These are phyloP conservation scores for Daedaleopsis sinensis DNA, from an alignment of 768 basidiomycete genomes.

Conservation along the genomic window DNA sequence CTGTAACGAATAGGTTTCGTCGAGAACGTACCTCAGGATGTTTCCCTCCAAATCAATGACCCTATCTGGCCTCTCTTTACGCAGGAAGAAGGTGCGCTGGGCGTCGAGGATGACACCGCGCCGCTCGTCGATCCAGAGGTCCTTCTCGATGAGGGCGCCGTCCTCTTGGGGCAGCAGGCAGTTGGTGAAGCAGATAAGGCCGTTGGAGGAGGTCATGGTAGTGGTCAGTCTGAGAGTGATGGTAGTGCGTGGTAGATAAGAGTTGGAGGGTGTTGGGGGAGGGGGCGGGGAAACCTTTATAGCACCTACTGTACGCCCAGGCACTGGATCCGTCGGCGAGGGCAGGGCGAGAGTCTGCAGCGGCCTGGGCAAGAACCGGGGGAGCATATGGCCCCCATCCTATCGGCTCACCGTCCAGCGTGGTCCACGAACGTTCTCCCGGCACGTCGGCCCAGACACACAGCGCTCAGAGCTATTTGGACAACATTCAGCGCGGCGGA, in stretches of 20 bases:
- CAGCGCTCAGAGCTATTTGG: neutral
- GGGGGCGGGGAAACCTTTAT: neutral
- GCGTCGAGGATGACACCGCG: constrained; percentile 77
- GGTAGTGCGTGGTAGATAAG: neutral
- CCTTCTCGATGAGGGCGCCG: constrained; percentile 70
- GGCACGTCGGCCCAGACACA: constrained; percentile 1
- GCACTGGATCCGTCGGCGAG: neutral
- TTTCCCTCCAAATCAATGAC: constrained; percentile 74
- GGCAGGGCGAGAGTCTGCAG: constrained; percentile 1
- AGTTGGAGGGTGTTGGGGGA: neutral
- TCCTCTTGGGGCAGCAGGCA: constrained; percentile 81
- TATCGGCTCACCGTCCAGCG: constrained; percentile 11
- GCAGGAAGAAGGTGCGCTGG: constrained; percentile 69
- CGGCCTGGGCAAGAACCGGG: constrained; percentile 8
- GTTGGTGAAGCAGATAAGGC: constrained; percentile 85
- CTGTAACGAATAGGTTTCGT: neutral
- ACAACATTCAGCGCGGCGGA: neutral
- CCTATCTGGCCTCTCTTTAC: constrained; percentile 60
- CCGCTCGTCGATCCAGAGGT: constrained; percentile 81
- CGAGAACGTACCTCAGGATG: constrained; percentile 63
- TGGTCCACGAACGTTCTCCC: constrained; percentile 18
- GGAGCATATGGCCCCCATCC: constrained; percentile 17
- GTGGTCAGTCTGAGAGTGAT: neutral
- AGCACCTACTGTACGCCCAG: neutral
- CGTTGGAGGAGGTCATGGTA: constrained; percentile 51